These are phyloP conservation scores for Yamadazyma dendronema DNA, from an alignment of 1,139 yeast genomes.

Conservation along the genomic window DNA sequence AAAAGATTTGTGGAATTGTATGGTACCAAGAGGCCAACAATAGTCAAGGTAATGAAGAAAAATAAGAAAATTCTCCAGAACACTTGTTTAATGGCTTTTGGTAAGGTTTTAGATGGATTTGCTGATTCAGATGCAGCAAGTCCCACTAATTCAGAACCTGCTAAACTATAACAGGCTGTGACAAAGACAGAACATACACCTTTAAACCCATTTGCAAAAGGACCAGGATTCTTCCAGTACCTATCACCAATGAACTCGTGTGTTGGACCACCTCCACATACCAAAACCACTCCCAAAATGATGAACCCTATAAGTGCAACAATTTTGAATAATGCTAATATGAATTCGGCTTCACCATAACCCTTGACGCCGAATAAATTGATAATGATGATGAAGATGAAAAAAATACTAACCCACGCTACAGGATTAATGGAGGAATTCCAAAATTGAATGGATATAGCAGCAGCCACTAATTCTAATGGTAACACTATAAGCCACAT, in stretches of 20 bases:
- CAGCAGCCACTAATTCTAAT: conserved; percentile 73
- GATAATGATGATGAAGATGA: conserved; percentile 51
- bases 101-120: conserved; percentile 35
- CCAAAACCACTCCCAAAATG: conserved; percentile 59
- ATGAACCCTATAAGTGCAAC: conserved; percentile 64
- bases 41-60: conserved; percentile 38
- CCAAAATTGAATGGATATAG: conserved; percentile 70
- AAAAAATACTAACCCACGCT: conserved; percentile 64
- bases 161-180: conserved; percentile 42
- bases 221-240: conserved; percentile 64
- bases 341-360: conserved; percentile 72
- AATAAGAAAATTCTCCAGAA: conserved; percentile 45
- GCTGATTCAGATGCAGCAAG: conserved; percentile 43
- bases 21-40: conserved; percentile 43
- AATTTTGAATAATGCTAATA: conserved; percentile 57
- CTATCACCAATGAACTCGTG: conserved; percentile 61
- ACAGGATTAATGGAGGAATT: conserved; percentile 58
- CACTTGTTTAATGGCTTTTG: conserved; percentile 42
- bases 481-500: conserved; percentile 81
- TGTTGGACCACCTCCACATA: conserved; percentile 66
- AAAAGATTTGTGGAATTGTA: conserved; percentile 29
- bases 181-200: conserved; percentile 43
- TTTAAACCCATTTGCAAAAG: conserved; percentile 42
- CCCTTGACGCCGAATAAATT: conserved; percentile 72
- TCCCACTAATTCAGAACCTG: conserved; percentile 49